Evolutionary conservation across 805 yeast genomes (phyloP), one percentile per base, ranked within the genome.

Genomic region (Kuraishia capsulata): DNA sequence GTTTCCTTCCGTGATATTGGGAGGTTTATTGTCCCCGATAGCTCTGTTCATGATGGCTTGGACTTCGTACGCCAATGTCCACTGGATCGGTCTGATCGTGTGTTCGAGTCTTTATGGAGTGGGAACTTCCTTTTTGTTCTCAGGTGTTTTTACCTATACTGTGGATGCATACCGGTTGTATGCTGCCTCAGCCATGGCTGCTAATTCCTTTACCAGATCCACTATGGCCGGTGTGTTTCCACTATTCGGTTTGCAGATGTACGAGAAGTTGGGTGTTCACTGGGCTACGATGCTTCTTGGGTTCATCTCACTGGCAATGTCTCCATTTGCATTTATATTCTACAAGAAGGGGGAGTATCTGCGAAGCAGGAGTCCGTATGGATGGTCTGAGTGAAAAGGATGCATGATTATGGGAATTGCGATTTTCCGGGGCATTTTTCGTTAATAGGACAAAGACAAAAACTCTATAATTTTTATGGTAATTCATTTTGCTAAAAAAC

Each of bases 11-110:
- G 69, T 73, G 68, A 74, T 77, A 74, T 41, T 63, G 33, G 77
- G 80, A 3, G 67, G 76, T 30, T 43, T 74, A 42, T 50, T 65
- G 38, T 67, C 73, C 32, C 71, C 78, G 2, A 53, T 64, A 34
- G 82, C 81, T 13, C 56, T 77, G 30, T 73, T 77, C 56, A 73
- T 76, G 58, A 56, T 74, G 49, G 76, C 78, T 19, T 77, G 81
- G 79, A 61, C 79, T 2, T 72, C 78, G 30, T 65, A 62, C 49
- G 62, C 64, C 41, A 54, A 65, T 26, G 56, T 74, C 33, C 73
- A 65, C 50, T 75, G 80, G 80, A 71, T 64, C 23, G 74, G 71
- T 1, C 73, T 76, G 3, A 56, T 65, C 24, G 56, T 72, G 18
- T 73, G 71, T 23, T 53, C 69, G 31, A 47, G 59, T 33, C 50